phyloP scores from a whole-genome alignment of 805 yeast genomes.

The Brettanomyces anomalus region DNA sequence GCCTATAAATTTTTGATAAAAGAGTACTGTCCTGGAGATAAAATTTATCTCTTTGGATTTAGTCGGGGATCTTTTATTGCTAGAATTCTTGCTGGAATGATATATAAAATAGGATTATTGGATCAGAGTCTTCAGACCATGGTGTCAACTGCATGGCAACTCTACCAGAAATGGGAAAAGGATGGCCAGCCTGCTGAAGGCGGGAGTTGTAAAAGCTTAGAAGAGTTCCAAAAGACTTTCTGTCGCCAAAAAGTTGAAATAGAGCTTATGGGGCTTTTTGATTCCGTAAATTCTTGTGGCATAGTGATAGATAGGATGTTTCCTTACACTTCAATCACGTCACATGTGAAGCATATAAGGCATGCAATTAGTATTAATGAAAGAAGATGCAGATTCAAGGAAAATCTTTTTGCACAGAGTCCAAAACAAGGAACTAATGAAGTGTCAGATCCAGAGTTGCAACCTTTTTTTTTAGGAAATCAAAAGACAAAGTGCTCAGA shows the following conservation, averaged over 20 bases:
- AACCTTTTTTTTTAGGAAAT: slow-evolving; percentile 1
- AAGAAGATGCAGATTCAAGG: slow-evolving; percentile 54
- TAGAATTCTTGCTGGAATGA: slow-evolving; percentile 55
- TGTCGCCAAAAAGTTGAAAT: slow-evolving; percentile 33
- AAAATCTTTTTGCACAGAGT: slow-evolving; percentile 40
- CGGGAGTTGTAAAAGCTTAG: slow-evolving; percentile 34
- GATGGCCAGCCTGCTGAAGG: slow-evolving; percentile 45
- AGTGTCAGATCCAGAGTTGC: slow-evolving; percentile 6
- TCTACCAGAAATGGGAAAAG: slow-evolving; percentile 51
- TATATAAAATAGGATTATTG: slow-evolving; percentile 53
- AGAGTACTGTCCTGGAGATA: slow-evolving; percentile 40
- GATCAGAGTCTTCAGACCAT: slow-evolving; percentile 46
- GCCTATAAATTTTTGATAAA: slow-evolving; percentile 48
- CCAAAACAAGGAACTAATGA: slow-evolving; percentile 24
- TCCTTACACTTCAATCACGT: slow-evolving; percentile 44
- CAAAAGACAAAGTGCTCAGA: slow-evolving; percentile 6
- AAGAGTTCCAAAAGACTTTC: slow-evolving; percentile 49
- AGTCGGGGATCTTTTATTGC: slow-evolving; percentile 60
- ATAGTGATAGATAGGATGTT: slow-evolving; percentile 46
- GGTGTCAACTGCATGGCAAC: slow-evolving; percentile 53
- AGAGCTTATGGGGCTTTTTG: slow-evolving; percentile 61
- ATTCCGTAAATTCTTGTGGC: slow-evolving; percentile 62
- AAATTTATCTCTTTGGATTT: slow-evolving; percentile 50
- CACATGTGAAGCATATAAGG: slow-evolving; percentile 48
- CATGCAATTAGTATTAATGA: slow-evolving; percentile 66